Conservation (phyloP, 768 basidiomycete genomes). For the Phallus indusiatus region DNA sequence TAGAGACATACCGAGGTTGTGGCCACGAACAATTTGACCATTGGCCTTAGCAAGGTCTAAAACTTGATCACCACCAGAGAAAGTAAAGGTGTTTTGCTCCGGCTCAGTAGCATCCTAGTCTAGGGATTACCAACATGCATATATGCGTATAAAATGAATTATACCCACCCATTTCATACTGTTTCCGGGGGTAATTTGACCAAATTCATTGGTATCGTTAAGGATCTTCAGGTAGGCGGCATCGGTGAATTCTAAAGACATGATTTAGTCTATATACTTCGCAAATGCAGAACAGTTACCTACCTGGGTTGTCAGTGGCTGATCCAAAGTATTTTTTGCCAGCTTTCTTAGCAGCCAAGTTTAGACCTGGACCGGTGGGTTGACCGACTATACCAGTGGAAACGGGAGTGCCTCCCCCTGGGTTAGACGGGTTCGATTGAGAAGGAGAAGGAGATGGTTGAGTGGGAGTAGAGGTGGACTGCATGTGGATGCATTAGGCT, state of each 20-base stretch:
- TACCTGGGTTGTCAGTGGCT: conserved; percentile 31
- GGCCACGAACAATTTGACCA: conserved; percentile 38
- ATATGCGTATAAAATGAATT: background rate
- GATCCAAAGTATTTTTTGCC: conserved; percentile 40
- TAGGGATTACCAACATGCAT: background rate
- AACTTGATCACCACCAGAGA: conserved; percentile 34
- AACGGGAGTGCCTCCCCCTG: conserved; percentile 11
- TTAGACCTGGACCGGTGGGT: conserved; percentile 19
- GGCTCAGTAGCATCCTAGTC: conserved; percentile 46
- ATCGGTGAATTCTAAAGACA: conserved; percentile 30
- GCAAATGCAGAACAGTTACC: background rate
- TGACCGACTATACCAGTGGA: background rate
- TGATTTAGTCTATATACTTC: background rate
- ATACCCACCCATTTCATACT: conserved; percentile 35
- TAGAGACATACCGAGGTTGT: conserved; percentile 11
- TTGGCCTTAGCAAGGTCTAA: conserved; percentile 34
- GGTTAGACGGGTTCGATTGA: conserved; percentile 20
- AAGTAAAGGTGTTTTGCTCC: conserved; percentile 36
- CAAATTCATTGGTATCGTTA: conserved; percentile 26
- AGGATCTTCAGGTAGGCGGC: conserved; percentile 28
- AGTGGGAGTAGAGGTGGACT: conserved; percentile 7
- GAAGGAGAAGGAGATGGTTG: conserved; percentile 20
- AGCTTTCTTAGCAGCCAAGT: conserved; percentile 28
- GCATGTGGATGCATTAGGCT: conserved; percentile 25
- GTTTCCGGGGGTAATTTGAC: conserved; percentile 36